These are phyloP conservation scores for Lunularia cruciata DNA, from an alignment of 225 moss, liverwort and hornwort genomes.

Conservation along the genomic window DNA sequence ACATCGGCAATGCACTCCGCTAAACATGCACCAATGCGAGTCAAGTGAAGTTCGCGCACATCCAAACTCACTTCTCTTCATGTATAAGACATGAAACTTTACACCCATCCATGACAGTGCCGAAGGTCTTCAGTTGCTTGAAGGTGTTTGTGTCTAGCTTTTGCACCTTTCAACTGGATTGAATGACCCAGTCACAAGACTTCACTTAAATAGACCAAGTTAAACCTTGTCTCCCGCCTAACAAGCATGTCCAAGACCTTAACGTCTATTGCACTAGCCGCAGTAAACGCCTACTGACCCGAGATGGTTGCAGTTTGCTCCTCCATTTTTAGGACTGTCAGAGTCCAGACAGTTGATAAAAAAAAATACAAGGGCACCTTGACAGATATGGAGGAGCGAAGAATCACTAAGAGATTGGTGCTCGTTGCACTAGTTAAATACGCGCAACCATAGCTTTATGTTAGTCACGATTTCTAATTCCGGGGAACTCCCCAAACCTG, in stretches of 20 bases:
- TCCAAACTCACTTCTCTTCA: constrained; percentile 2
- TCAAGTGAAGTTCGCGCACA: constrained; percentile 16
- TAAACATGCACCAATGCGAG: constrained; percentile 27
- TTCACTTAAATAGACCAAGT: neutral
- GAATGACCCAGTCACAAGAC: neutral
- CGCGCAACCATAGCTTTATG: neutral
- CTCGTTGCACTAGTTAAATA: neutral
- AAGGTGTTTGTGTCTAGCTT: neutral
- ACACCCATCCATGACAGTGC: constrained; percentile 1
- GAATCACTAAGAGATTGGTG: neutral
- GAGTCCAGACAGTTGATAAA: constrained; percentile 12
- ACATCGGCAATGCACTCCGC: constrained; percentile 34
- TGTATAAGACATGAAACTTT: neutral
- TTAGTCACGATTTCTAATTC: constrained; percentile 20
- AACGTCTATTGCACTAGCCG: neutral
- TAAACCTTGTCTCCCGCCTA: neutral
- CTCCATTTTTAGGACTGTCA: constrained; percentile 6
- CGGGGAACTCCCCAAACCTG: constrained; percentile 41
- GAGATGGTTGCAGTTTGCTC: constrained; percentile 3
- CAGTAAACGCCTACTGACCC: constrained; percentile 11
- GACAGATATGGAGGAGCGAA: neutral
- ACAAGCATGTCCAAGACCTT: constrained; percentile 9
- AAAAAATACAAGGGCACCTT: constrained; percentile 11
- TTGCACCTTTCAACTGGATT: constrained; percentile 17
- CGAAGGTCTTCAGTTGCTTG: neutral